Evolutionary conservation across 768 basidiomycete species (phyloP), one percentile per base, ranked within the genome.

Genomic region (Lentinula edodes): DNA sequence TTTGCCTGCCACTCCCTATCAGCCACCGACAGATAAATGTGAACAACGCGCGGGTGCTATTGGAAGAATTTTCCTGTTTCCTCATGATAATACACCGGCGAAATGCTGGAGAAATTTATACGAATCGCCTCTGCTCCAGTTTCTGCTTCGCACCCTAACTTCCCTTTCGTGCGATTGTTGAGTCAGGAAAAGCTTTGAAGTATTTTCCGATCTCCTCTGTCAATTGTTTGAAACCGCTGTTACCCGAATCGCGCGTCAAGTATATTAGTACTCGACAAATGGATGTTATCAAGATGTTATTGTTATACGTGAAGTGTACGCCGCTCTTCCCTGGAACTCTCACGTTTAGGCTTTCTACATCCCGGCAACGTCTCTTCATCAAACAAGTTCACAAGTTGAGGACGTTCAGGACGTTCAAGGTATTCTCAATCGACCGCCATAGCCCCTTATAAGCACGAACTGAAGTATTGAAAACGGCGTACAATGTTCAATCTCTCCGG

Each of bases 1-100:
- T 6, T 41, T 56, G 55, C 55, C 55, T 56, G 55, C 55, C 55
- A 56, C 18, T n/a, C 23, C 42, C 55, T 43, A 56, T 56, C 55
- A 56, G 23, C 55, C 55, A 56, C 39, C 18, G 39, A 56, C 16
- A 56, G 55, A 41, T 43, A 23, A 20, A 55, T 56, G n/a, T 10
- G 35, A 28, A 12, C 13, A 39, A 36, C 18, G 18, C 18, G 38
- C 55, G 55, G 55, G 55, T 56, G 55, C 55, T 42, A 45, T 56
- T 56, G 6, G 32, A 16, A 52, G 13, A 16, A 7, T 16, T 34
- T 8, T 13, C 35, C 51, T 52, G 43, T 56, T 45, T 32, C 55
- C 51, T 6, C 7, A 35, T 35, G 12, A 8, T 52, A 5, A 3
- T 32, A 36, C 28, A 13, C 28, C 6, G 15, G 15, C 45, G 45